Conservation (phyloP, 495 filamentous ascomycete species). For the Penicillium soppii region DNA sequence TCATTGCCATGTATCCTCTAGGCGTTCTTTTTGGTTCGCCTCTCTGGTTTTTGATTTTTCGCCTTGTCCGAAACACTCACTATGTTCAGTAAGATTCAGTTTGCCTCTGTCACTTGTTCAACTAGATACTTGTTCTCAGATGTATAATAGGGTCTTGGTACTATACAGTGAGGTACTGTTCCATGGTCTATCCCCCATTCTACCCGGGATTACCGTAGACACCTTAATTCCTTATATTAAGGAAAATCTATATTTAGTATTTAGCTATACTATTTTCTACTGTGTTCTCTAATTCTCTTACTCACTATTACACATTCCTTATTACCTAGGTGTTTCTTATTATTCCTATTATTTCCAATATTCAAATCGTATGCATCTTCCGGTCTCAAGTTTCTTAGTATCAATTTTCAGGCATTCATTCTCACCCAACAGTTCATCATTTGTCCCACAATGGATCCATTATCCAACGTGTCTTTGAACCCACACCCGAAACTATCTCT, state of each 20-base stretch:
- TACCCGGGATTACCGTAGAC: not conserved
- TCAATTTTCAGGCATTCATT: slow-evolving; percentile 5
- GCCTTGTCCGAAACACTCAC: not conserved
- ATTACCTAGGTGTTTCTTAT: not conserved
- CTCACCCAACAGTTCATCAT: slow-evolving; percentile 1
- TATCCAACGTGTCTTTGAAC: slow-evolving; percentile 18
- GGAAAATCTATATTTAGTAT: not conserved
- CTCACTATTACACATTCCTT: too few species aligned
- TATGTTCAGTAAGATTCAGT: not conserved
- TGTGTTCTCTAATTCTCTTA: too few species aligned
- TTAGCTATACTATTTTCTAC: too few species aligned
- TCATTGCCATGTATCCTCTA: not conserved
- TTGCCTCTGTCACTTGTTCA: too few species aligned
- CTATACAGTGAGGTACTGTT: not conserved
- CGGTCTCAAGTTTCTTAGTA: too few species aligned
- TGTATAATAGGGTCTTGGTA: too few species aligned
- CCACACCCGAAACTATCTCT: slow-evolving; percentile 1
- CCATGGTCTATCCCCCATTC: not conserved
- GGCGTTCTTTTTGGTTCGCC: not conserved
- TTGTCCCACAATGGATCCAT: slow-evolving; percentile 18
- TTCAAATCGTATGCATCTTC: not conserved
- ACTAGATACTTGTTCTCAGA: too few species aligned
- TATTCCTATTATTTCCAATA: not conserved
- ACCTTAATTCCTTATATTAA: not conserved
- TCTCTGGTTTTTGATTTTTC: not conserved